Percentiles rank a stretch among this genome's conserved stretches.
These are phyloP conservation scores for Cladosporium sp. DNA, from an alignment of 2,329 filamentous ascomycete genomes.

Conservation along the genomic window DNA sequence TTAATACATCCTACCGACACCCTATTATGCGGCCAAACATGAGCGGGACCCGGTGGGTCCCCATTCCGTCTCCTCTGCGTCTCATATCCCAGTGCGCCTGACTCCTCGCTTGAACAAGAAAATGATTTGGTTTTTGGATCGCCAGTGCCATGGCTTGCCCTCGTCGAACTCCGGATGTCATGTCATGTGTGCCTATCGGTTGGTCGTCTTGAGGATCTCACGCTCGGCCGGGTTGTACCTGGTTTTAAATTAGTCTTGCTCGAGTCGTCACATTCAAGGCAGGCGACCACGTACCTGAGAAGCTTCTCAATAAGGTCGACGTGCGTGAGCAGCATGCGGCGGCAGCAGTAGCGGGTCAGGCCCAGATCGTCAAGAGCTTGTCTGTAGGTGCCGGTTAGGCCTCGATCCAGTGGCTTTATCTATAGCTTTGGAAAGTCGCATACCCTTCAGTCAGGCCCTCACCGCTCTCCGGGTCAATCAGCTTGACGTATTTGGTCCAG, in stretches of 20 bases:
- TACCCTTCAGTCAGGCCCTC: conserved; percentile 44
- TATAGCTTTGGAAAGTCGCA: conserved; percentile 3
- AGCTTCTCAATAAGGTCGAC: conserved; percentile 98
- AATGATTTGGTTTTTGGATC: background rate
- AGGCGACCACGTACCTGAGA: conserved; percentile 60
- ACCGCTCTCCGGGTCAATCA: conserved; percentile 78
- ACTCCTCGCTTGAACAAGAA: conserved; percentile 9
- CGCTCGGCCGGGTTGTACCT: conserved; percentile 35
- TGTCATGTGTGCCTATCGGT: conserved; percentile 3
- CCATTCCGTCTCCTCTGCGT: too few species aligned
- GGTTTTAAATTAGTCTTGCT: conserved; percentile 7
- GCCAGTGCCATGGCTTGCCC: background rate
- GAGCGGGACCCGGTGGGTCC: too few species aligned
- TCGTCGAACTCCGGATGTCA: background rate
- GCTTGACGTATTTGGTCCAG: conserved; percentile 89
- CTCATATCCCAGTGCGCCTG: background rate
- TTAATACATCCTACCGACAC: too few species aligned
- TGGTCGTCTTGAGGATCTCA: conserved; percentile 28
- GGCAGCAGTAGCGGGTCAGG: conserved; percentile 94
- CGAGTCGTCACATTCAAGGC: background rate
- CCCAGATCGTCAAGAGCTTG: conserved; percentile 95
- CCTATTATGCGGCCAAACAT: too few species aligned
- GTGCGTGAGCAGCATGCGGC: conserved; percentile 99
- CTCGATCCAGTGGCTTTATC: background rate
- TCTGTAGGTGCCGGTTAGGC: conserved; percentile 42